Percentiles rank a stretch among this genome's conserved stretches.
Evolutionary conservation across 2,329 filamentous ascomycete species (phyloP).

Genomic region (Madurella fahalii): DNA sequence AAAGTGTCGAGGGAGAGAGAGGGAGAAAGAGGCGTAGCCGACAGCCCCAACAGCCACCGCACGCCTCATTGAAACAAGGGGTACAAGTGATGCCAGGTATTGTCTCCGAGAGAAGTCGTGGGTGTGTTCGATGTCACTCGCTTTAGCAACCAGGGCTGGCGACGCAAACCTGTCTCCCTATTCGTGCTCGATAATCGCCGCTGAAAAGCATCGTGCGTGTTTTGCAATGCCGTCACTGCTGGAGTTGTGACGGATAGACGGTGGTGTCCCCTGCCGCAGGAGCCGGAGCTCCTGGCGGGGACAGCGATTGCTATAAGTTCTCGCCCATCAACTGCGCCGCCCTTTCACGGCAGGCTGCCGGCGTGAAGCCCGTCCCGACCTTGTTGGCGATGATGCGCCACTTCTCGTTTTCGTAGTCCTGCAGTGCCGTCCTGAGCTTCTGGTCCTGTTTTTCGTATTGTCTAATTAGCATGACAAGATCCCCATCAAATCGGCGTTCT

Average conservation of each 20-base stretch:
- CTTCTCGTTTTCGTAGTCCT: conserved; percentile 85
- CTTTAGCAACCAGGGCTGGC: too few relatives aligned
- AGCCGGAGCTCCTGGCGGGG: conserved; percentile 45
- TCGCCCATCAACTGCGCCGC: conserved; percentile 58
- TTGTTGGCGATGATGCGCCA: conserved; percentile 91
- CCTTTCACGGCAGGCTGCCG: conserved; percentile 80
- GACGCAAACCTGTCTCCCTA: too few relatives aligned
- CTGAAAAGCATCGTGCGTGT: too few relatives aligned
- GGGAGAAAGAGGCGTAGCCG: background rate
- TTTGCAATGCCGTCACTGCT: conserved; percentile 7
- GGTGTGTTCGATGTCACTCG: background rate
- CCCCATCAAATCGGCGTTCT: background rate
- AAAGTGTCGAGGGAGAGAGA: too few relatives aligned
- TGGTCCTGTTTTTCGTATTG: conserved; percentile 55
- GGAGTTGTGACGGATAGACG: conserved; percentile 37
- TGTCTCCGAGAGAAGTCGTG: background rate
- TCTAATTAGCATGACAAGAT: conserved; percentile 2
- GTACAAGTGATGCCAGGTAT: background rate
- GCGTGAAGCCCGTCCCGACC: conserved; percentile 84
- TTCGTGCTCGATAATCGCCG: too few relatives aligned
- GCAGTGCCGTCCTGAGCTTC: conserved; percentile 70
- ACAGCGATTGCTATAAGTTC: conserved; percentile 53
- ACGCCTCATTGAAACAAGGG: conserved; percentile 5
- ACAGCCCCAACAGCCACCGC: conserved; percentile 2
- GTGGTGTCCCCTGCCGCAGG: conserved; percentile 45